A percentile compares a stretch with the other conserved stretches of the same genome.
phyloP scores from a whole-genome alignment of 768 basidiomycete species.

The Neoboletus magnificus region DNA sequence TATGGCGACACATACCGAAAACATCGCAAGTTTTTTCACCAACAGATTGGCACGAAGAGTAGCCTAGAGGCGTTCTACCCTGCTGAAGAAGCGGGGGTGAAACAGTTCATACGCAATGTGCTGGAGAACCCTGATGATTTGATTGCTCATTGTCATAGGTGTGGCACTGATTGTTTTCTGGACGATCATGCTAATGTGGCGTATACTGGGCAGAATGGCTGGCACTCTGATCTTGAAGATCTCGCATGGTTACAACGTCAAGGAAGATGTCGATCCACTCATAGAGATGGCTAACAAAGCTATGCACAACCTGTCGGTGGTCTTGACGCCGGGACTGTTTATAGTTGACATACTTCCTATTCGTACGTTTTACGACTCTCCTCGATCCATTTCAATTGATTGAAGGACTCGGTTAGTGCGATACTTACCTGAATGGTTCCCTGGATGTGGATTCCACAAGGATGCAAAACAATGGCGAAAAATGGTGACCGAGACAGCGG shows the following conservation, averaged over 20 bases:
- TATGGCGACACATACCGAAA: conserved; percentile 2
- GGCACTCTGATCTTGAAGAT: conserved; percentile 34
- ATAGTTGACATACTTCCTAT: conserved; percentile 8
- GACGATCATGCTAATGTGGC: not conserved
- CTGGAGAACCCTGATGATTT: conserved; percentile 1
- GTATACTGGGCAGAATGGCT: conserved; percentile 5
- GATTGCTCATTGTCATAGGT: conserved; percentile 2
- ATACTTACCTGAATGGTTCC: conserved; percentile 22
- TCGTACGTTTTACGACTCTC: not conserved
- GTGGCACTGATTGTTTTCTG: not conserved
- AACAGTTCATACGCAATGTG: conserved; percentile 2
- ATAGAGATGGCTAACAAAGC: conserved; percentile 27
- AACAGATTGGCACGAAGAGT: too few species aligned
- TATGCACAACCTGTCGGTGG: conserved; percentile 10
- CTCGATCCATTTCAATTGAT: too few species aligned
- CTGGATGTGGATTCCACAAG: conserved; percentile 18
- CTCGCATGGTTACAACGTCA: conserved; percentile 37
- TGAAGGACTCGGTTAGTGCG: conserved; percentile 1
- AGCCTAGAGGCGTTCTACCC: conserved; percentile 2
- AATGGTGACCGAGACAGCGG: not conserved
- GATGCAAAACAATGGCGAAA: conserved; percentile 4
- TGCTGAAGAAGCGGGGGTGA: not conserved
- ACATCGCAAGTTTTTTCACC: conserved; percentile 7
- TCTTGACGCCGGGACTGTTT: conserved; percentile 7
- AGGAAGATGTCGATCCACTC: conserved; percentile 31